Conservation (phyloP, 495 filamentous ascomycete genomes). For the Penicillium chermesinum region DNA sequence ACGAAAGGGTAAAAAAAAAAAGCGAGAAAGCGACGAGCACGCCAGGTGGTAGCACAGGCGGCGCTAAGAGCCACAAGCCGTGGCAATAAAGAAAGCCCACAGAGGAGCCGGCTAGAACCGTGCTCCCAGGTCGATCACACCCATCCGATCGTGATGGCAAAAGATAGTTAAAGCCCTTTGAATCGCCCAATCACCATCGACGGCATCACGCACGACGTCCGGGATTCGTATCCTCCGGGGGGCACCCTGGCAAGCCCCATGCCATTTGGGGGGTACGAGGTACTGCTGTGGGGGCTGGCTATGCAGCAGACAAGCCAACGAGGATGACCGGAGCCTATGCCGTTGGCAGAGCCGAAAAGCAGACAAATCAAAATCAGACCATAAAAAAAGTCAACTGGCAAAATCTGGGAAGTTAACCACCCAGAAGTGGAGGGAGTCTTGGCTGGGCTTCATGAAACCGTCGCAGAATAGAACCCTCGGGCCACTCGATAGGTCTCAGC, state of each 20-base stretch:
- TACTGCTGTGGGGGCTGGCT: conserved; percentile 11
- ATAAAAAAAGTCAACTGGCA: background rate
- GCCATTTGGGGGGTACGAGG: conserved; percentile 1
- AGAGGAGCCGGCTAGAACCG: too few species aligned
- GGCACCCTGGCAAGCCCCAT: conserved; percentile 1
- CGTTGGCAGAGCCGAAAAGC: background rate
- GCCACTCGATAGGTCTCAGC: background rate
- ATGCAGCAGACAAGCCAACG: conserved; percentile 7
- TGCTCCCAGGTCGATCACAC: conserved; percentile 19
- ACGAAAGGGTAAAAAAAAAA: conserved; percentile 7
- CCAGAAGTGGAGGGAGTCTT: background rate
- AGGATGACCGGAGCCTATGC: conserved; percentile 3
- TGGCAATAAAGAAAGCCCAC: conserved; percentile 30
- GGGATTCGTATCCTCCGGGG: conserved; percentile 11
- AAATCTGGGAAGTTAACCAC: background rate
- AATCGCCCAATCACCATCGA: conserved; percentile 15
- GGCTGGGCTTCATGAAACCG: background rate
- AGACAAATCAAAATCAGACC: background rate
- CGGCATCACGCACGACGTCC: conserved; percentile 3
- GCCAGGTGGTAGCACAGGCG: too few species aligned
- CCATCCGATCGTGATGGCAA: conserved; percentile 16
- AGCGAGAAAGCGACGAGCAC: background rate
- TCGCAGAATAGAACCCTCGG: background rate
- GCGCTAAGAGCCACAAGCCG: conserved; percentile 3
- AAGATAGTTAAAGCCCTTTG: conserved; percentile 11